Percentiles rank a stretch among this genome's conserved stretches.
phyloP scores from a whole-genome alignment of 495 filamentous ascomycete genomes.

The Penicillium herquei region DNA sequence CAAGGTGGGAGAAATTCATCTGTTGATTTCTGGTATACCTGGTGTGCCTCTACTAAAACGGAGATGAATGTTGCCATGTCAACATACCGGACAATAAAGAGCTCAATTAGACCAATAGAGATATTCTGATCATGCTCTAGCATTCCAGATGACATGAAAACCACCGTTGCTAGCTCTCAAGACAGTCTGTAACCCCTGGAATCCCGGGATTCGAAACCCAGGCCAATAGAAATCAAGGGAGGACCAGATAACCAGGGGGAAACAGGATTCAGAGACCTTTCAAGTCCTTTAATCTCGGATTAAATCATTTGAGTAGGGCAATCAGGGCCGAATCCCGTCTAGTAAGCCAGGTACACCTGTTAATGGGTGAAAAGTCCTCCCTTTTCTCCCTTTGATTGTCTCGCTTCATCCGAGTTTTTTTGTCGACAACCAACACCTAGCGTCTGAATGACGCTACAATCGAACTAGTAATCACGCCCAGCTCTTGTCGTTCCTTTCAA shows the following conservation, averaged over 20 bases:
- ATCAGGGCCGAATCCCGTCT: neutral
- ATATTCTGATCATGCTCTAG: too few species aligned
- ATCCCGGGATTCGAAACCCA: slow-evolving; percentile 4
- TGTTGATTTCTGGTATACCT: too few species aligned
- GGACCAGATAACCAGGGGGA: neutral
- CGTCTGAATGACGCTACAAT: neutral
- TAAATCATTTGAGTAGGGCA: neutral
- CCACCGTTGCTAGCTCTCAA: neutral
- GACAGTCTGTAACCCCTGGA: slow-evolving; percentile 14
- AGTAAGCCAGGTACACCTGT: neutral
- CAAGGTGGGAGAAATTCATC: too few species aligned
- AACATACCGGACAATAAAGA: slow-evolving; percentile 6
- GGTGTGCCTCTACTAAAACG: too few species aligned
- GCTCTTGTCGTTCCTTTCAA: slow-evolving; percentile 25
- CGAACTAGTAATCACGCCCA: slow-evolving; percentile 15
- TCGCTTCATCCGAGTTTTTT: neutral
- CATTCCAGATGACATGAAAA: slow-evolving; percentile 1
- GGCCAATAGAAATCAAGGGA: neutral
- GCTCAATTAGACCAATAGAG: neutral
- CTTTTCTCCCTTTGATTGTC: neutral
- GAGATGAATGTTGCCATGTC: too few species aligned
- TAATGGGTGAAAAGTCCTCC: slow-evolving; percentile 1
- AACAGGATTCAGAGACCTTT: neutral
- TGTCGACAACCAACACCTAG: slow-evolving; percentile 1
- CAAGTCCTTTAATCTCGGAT: slow-evolving; percentile 1